Evolutionary conservation across 1,284 basidiomycete species (phyloP).

Genomic region (Anthracocystis panici-leucophaei): DNA sequence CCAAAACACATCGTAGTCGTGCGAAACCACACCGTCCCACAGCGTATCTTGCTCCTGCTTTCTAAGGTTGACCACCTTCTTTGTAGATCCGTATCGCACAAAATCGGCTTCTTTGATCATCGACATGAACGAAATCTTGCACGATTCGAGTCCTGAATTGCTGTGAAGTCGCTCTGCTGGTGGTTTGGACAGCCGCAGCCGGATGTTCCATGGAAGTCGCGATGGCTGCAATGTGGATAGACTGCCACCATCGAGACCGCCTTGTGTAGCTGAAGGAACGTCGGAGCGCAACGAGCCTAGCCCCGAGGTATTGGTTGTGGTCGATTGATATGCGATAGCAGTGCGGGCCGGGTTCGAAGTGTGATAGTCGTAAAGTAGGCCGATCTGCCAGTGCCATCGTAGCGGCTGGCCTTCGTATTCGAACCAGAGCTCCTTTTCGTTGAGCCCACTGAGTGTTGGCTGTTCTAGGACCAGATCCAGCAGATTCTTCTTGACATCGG

Average conservation of each 20-base stretch:
- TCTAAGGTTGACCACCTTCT: constrained; percentile 56
- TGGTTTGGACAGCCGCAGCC: constrained; percentile 50
- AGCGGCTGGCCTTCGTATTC: constrained; percentile 58
- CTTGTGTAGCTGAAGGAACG: background rate
- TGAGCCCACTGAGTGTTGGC: constrained; percentile 24
- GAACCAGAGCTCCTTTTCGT: constrained; percentile 61
- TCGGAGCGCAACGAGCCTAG: constrained; percentile 27
- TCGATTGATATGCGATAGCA: constrained; percentile 17
- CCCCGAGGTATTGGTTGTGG: constrained; percentile 10
- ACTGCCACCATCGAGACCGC: background rate
- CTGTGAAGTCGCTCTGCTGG: constrained; percentile 55
- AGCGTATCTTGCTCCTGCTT: constrained; percentile 61
- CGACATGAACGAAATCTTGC: constrained; percentile 61
- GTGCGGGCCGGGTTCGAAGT: constrained; percentile 52
- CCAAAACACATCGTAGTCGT: constrained; percentile 95
- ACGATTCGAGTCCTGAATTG: constrained; percentile 46
- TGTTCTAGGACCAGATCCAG: constrained; percentile 52
- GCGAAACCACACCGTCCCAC: constrained; percentile 72
- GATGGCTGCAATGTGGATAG: constrained; percentile 7
- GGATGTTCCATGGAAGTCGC: constrained; percentile 53
- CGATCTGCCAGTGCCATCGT: constrained; percentile 65
- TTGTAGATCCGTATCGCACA: constrained; percentile 61
- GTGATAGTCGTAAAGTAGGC: constrained; percentile 60
- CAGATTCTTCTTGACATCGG: constrained; percentile 50
- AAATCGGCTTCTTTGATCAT: constrained; percentile 66